phyloP scores from a whole-genome alignment of 768 basidiomycete genomes.

The Serendipita sp. region DNA sequence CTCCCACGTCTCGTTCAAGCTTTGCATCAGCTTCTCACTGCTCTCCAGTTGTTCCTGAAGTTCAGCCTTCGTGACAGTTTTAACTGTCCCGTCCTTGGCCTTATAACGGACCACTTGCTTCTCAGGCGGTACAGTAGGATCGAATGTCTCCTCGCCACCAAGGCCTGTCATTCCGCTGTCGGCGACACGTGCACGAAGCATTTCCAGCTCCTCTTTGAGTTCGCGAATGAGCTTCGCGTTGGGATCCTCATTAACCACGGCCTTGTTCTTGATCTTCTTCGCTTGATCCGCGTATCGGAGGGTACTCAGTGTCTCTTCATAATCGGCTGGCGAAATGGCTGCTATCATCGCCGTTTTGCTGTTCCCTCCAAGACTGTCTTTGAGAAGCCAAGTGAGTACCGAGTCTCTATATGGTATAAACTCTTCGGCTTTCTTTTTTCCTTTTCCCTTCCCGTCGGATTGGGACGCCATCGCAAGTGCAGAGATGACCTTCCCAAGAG shows the following conservation, averaged over 20 bases:
- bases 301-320: slow-evolving; percentile 93
- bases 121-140: slow-evolving; percentile 79
- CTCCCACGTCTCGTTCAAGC: slow-evolving; percentile 93
- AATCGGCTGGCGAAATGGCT: slow-evolving; percentile 95
- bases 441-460: slow-evolving; percentile 38
- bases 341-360: slow-evolving; percentile 99
- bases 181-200: slow-evolving; percentile 75
- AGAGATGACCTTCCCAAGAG: slow-evolving; percentile 94
- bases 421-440: slow-evolving; percentile 81
- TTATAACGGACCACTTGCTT: slow-evolving; percentile 91
- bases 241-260: slow-evolving; percentile 97
- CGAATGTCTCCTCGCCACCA: slow-evolving; percentile 51
- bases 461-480: slow-evolving; percentile 55
- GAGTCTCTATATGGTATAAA: slow-evolving; percentile 97
- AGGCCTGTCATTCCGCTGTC: background rate
- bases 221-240: slow-evolving; percentile 97
- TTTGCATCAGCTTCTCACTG: slow-evolving; percentile 89
- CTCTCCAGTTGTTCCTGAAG: slow-evolving; percentile 93
- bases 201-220: slow-evolving; percentile 94
- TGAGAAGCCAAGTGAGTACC: slow-evolving; percentile 93
- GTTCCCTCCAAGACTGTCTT: slow-evolving; percentile 94
- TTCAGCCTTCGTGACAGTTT: slow-evolving; percentile 94
- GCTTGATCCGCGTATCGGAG: slow-evolving; percentile 96
- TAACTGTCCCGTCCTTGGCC: slow-evolving; percentile 83
- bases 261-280: slow-evolving; percentile 99